Evolutionary conservation across 441 rosid species (phyloP).

Genomic region (Dalechampia spathulata): DNA sequence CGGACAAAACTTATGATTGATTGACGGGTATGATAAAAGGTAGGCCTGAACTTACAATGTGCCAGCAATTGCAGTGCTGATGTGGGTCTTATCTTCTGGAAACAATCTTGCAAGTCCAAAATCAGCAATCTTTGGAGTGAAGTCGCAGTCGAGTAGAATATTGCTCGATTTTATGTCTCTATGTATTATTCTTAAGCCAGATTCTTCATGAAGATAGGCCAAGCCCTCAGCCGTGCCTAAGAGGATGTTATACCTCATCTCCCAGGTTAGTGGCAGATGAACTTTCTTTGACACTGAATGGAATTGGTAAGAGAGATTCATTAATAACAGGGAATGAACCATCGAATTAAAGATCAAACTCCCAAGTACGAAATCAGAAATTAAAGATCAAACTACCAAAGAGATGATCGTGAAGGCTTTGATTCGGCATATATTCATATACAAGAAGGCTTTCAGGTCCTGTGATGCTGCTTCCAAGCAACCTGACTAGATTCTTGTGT

Average conservation of each 20-base stretch:
- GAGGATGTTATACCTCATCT: slow-evolving; percentile 43
- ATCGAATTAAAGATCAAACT: too few relatives aligned
- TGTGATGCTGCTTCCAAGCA: slow-evolving; percentile 79
- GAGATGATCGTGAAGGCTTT: slow-evolving; percentile 57
- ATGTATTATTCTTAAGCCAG: slow-evolving; percentile 65
- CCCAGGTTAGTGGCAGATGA: slow-evolving; percentile 47
- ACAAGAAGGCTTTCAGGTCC: slow-evolving; percentile 90
- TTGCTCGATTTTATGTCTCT: slow-evolving; percentile 81
- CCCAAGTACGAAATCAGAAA: slow-evolving; percentile 6
- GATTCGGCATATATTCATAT: slow-evolving; percentile 71
- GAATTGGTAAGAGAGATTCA: background rate
- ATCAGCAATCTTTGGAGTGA: slow-evolving; percentile 70
- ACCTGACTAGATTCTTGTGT: slow-evolving; percentile 74
- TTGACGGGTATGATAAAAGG: background rate
- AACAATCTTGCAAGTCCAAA: slow-evolving; percentile 79
- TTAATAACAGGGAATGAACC: slow-evolving; percentile 1
- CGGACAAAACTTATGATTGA: background rate
- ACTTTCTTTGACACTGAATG: slow-evolving; percentile 32
- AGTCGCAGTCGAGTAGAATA: slow-evolving; percentile 58
- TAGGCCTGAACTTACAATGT: slow-evolving; percentile 56
- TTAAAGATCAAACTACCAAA: slow-evolving; percentile 32
- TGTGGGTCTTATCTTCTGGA: slow-evolving; percentile 64
- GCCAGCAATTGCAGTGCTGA: slow-evolving; percentile 75
- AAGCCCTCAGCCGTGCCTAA: slow-evolving; percentile 76
- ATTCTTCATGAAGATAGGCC: slow-evolving; percentile 74